phyloP scores from a whole-genome alignment of 441 rosid species.

The Erodium trifolium region DNA sequence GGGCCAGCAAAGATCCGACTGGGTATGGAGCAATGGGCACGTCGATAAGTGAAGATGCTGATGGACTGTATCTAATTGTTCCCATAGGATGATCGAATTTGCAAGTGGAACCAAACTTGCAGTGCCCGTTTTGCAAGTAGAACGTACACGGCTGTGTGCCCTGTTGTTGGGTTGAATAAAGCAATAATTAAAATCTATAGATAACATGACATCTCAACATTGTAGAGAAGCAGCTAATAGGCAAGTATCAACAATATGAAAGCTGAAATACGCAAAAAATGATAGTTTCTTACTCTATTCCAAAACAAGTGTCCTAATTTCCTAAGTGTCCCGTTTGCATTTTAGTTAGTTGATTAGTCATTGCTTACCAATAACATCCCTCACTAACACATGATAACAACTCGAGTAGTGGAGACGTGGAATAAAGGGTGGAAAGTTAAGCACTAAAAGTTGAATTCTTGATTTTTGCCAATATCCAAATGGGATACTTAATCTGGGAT shows the following conservation, averaged over 20 bases:
- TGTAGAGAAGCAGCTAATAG: not conserved
- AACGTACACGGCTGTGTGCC: not conserved
- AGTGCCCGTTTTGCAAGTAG: slow-evolving; percentile 9
- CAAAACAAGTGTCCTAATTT: too few species aligned
- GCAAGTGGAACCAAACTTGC: slow-evolving; percentile 6
- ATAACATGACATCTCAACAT: not conserved
- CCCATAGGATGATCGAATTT: slow-evolving; percentile 9
- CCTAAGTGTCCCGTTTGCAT: too few species aligned
- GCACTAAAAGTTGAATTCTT: too few species aligned
- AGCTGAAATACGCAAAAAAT: not conserved
- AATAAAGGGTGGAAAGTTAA: too few species aligned
- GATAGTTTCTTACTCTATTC: not conserved
- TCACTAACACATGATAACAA: too few species aligned
- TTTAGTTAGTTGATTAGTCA: too few species aligned
- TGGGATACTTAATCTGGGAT: too few species aligned
- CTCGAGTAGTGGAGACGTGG: too few species aligned
- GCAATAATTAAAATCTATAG: not conserved
- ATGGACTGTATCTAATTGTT: slow-evolving; percentile 7
- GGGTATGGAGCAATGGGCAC: slow-evolving; percentile 2
- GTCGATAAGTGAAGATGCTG: not conserved
- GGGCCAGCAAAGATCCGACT: slow-evolving; percentile 4
- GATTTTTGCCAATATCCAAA: too few species aligned
- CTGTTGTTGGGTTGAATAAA: not conserved
- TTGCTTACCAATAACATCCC: too few species aligned
- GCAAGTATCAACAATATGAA: not conserved